A percentile compares a stretch with the other conserved stretches of the same genome.
Evolutionary conservation across 2,329 filamentous ascomycete species (phyloP).

Genomic region (Aspergillus aculeatinus): DNA sequence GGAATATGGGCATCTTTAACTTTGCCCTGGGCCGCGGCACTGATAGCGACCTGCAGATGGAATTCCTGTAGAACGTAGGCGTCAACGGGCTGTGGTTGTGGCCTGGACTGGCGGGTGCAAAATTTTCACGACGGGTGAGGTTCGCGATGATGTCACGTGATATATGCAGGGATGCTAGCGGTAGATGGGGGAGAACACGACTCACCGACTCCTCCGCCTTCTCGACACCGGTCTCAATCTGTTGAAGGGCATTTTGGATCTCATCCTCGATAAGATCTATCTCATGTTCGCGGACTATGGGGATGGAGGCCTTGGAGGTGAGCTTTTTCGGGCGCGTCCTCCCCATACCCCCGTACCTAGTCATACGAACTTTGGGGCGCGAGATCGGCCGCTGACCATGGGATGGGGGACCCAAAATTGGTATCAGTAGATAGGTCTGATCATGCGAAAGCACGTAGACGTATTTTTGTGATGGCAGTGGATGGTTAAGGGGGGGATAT

Average conservation of each 20-base stretch:
- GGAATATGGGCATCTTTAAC: conserved; percentile 65
- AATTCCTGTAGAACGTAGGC: conserved; percentile 66
- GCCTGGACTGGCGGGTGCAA: conserved; percentile 19
- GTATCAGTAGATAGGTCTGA: conserved; percentile 61
- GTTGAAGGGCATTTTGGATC: conserved; percentile 74
- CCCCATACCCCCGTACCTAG: conserved; percentile 47
- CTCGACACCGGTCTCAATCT: conserved; percentile 94
- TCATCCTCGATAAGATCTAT: conserved; percentile 88
- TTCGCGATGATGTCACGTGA: conserved; percentile 41
- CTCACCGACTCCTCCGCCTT: conserved; percentile 95
- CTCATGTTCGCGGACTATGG: conserved; percentile 84
- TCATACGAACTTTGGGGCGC: conserved; percentile 44
- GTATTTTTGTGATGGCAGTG: conserved; percentile 58
- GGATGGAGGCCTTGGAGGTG: conserved; percentile 83
- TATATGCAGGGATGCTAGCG: conserved; percentile 34
- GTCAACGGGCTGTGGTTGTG: conserved; percentile 21
- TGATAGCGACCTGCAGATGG: conserved; percentile 85
- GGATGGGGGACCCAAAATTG: conserved; percentile 61
- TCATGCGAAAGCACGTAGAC: conserved; percentile 54
- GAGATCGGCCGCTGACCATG: conserved; percentile 40
- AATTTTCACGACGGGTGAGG: conserved; percentile 35
- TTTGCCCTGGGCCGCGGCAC: conserved; percentile 60
- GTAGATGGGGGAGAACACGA: conserved; percentile 42
- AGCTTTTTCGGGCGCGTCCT: conserved; percentile 66
- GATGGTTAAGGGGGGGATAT: conserved; percentile 48